Evolutionary conservation across 225 moss, liverwort and hornwort species (phyloP).

Genomic region (Rhytidiadelphus loreus): DNA sequence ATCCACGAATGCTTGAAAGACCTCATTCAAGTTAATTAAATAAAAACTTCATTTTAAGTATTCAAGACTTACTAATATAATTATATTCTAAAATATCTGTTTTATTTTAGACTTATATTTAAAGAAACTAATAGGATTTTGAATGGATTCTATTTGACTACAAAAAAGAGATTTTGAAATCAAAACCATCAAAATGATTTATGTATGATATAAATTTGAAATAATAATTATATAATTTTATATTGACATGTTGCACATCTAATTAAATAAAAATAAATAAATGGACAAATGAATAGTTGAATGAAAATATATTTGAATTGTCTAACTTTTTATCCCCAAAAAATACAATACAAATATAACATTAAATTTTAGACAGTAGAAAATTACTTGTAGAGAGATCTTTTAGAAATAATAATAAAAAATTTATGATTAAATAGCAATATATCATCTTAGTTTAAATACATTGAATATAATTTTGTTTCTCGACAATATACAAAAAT

Average conservation of each 20-base stretch:
- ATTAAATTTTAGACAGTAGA: neutral
- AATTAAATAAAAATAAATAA: no score
- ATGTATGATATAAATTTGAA: no score
- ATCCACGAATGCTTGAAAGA: neutral
- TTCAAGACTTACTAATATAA: neutral
- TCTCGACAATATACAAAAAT: neutral
- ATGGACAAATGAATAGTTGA: neutral
- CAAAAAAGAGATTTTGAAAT: neutral
- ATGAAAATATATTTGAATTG: neutral
- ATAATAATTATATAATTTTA: no score
- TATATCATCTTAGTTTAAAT: no score
- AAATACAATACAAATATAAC: no score
- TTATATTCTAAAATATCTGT: neutral
- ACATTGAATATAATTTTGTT: no score
- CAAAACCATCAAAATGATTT: neutral
- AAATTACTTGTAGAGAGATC: no score
- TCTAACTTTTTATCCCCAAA: neutral
- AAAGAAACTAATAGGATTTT: neutral
- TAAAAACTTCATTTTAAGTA: fast-evolving
- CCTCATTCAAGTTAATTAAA: neutral
- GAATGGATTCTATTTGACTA: neutral
- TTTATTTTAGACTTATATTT: neutral
- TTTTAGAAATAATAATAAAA: neutral
- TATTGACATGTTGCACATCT: no score
- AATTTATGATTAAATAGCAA: no score